Evolutionary conservation across 169 alveolate species (phyloP).

Genomic region (Miamiensis avidus): DNA sequence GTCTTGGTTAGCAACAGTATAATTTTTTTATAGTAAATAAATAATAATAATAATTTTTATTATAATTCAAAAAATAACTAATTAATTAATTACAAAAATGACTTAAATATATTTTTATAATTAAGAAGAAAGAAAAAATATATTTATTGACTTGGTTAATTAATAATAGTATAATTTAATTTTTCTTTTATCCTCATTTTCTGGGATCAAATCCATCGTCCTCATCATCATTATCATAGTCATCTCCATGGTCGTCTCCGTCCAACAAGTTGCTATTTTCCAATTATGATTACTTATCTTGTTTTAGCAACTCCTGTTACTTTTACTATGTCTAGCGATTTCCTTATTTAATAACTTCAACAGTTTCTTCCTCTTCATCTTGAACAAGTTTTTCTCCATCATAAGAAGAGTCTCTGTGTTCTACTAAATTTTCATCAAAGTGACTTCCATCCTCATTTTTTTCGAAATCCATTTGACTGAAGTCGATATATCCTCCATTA

Average conservation of each 20-base stretch:
- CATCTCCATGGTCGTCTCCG: neutral
- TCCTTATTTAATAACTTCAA: neutral
- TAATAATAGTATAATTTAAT: too few relatives aligned
- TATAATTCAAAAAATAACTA: too few relatives aligned
- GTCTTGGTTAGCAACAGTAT: too few relatives aligned
- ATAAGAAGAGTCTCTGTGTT: neutral
- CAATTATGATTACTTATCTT: neutral
- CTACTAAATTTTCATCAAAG: neutral
- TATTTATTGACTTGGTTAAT: too few relatives aligned
- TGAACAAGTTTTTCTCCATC: neutral
- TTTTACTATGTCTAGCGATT: neutral
- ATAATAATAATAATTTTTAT: too few relatives aligned
- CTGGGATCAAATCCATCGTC: conserved; percentile 22
- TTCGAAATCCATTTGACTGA: neutral
- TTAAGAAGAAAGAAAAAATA: too few relatives aligned
- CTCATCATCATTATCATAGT: neutral
- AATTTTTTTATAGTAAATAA: too few relatives aligned
- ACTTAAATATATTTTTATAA: too few relatives aligned
- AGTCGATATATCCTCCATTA: neutral
- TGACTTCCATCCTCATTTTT: neutral
- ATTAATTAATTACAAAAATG: too few relatives aligned
- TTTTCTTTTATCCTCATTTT: conserved; percentile 16
- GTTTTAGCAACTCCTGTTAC: neutral
- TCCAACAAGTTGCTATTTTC: neutral
- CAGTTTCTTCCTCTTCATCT: conserved; percentile 2